phyloP scores from a whole-genome alignment of 1,284 basidiomycete species.

The Ganoderma leucocontextum region DNA sequence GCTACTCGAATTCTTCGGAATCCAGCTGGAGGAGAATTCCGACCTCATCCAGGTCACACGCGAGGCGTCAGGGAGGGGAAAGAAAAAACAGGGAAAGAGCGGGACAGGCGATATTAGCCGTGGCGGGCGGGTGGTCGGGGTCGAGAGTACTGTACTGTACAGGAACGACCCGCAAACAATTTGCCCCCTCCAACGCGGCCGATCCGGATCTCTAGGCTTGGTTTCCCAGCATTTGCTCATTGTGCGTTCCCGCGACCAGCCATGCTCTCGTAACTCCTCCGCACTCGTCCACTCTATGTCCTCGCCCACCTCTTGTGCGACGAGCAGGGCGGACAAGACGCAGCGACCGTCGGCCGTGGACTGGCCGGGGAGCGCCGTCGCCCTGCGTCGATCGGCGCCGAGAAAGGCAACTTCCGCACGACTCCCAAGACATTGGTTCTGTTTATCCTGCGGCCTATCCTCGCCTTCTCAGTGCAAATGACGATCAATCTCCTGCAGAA shows the following conservation, averaged over 20 bases:
- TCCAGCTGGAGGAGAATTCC: slow-evolving; percentile 36
- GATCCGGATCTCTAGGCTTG: slow-evolving; percentile 4
- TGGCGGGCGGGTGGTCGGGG: slow-evolving; percentile 15
- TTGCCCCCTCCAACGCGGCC: slow-evolving; percentile 11
- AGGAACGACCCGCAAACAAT: slow-evolving; percentile 15
- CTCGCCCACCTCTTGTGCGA: background rate
- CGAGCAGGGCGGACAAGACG: background rate
- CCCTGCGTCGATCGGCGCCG: slow-evolving; percentile 5
- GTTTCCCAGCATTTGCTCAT: slow-evolving; percentile 5
- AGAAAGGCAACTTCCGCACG: background rate
- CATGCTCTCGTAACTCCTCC: background rate
- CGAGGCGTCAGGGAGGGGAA: slow-evolving; percentile 6
- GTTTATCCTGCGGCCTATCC: background rate
- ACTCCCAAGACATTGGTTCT: background rate
- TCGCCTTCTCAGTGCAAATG: background rate
- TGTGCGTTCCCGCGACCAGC: background rate
- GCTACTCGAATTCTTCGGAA: slow-evolving; percentile 37
- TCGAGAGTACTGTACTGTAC: slow-evolving; percentile 13
- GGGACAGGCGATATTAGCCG: slow-evolving; percentile 14
- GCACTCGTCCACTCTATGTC: background rate
- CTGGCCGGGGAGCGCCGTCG: too few species aligned
- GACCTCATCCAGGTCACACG: slow-evolving; percentile 38
- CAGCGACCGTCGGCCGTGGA: background rate
- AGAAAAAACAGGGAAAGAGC: slow-evolving; percentile 9
- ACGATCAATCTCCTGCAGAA: slow-evolving; percentile 1